Base-by-base conservation (phyloP, 1,284 basidiomycete species). In the Puccinia coronata region DNA sequence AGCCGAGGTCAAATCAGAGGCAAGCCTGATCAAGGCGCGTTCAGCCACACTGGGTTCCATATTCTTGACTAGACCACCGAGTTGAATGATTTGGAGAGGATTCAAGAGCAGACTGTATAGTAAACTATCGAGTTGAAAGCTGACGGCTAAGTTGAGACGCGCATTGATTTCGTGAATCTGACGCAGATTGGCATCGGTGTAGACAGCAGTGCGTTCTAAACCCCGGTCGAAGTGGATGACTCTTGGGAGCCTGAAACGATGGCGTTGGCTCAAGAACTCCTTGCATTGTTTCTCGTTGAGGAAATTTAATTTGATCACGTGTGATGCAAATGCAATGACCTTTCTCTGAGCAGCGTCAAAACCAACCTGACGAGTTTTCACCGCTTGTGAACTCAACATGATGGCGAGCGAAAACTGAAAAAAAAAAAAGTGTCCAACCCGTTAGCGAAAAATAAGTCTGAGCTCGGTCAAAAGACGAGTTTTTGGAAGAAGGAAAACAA, bases 61-160 rank as follows among this genome's bases (percentile, higher is more conserved):
- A 1, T 59, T 53, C 16, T 23, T 70, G 12, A 79, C 6, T 12
- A 16, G 28, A 39, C 36, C n/a, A 28, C 71, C 34, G 8, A 79
- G n/a, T 59, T 79, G 47, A n/a, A 55, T 31, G 49, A 90, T 80
- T 69, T 92, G 90, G 9, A 86, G 85, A 0, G 91, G 90, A 82
- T 90, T 89, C 53, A 92, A 86, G 14, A 89, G 85, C 0, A 89
- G 88, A 82, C 91, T 91, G 53, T 87, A 89, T 11, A 92, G 84
- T 23, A 91, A 84, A 0, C 89, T 88, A 84, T 90, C 88, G 25
- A 91, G 85, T 83, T 93, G 92, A 83, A 92, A 92, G 0, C 90
- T 90, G 61, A 92, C 88, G 4, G 87, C 84, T 90, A 91, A 92
- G 23, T 87, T 85, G 11, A 90, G 83, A 25, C 75, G 75, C n/a